Conservation (phyloP, 495 filamentous ascomycete genomes). For the Glarea lozoyensis region DNA sequence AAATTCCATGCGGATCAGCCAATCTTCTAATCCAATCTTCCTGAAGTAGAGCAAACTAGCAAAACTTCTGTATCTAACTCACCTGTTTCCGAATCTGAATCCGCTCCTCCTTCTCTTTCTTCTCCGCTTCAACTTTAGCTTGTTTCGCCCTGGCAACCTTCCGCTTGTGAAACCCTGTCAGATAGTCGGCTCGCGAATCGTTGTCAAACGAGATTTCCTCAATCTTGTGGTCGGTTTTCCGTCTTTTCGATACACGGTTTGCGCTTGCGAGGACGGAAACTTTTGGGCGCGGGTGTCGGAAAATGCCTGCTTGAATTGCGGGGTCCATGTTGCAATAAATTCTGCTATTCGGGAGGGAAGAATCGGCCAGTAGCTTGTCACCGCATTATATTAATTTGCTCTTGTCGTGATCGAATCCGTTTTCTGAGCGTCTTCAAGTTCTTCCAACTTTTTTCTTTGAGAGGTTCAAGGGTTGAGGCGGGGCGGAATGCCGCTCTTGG, state of each 20-base stretch:
- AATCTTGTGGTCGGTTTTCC: constrained; percentile 49
- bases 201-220: constrained; percentile 82
- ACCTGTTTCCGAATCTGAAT: constrained; percentile 67
- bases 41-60: neutral
- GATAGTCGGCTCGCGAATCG: constrained; percentile 66
- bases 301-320: constrained; percentile 24
- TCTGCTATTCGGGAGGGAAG: no score
- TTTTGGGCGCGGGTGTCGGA: constrained; percentile 39
- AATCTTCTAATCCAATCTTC: neutral
- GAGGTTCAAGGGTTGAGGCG: neutral
- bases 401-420: no score
- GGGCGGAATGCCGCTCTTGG: constrained; percentile 2
- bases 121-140: constrained; percentile 67
- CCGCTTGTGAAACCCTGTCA: constrained; percentile 94
- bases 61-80: constrained; percentile 13
- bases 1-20: neutral
- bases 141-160: constrained; percentile 75
- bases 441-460: no score
- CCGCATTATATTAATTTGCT: no score
- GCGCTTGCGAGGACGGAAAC: constrained; percentile 37
- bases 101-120: constrained; percentile 65
- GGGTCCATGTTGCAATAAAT: no score
- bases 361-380: no score
- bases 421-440: no score
- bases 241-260: constrained; percentile 40